A percentile compares a stretch with the other conserved stretches of the same genome.
Evolutionary conservation across 2,329 filamentous ascomycete genomes (phyloP).

Genomic region (Phaeosphaeriaceae sp.): DNA sequence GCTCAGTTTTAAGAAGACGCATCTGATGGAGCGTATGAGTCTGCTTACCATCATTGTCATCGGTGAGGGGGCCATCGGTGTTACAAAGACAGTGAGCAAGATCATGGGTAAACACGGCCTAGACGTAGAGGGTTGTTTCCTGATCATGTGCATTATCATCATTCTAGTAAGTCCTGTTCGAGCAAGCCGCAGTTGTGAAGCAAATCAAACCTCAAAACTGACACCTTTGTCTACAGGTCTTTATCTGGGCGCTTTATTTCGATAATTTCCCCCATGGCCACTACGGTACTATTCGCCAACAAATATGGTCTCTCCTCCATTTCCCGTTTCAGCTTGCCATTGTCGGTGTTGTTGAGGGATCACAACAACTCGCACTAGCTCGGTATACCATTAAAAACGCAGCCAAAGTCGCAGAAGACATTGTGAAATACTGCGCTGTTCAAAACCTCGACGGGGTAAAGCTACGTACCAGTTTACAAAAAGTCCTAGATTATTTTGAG

Average conservation of each 20-base stretch:
- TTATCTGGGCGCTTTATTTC: constrained; percentile 69
- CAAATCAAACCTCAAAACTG: background rate
- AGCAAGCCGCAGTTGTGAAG: background rate
- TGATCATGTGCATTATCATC: constrained; percentile 46
- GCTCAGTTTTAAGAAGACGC: constrained; percentile 67
- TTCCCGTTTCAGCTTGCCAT: constrained; percentile 69
- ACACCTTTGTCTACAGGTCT: constrained; percentile 41
- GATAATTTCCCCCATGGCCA: constrained; percentile 60
- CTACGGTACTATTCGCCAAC: constrained; percentile 63
- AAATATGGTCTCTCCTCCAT: constrained; percentile 64
- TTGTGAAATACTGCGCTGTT: constrained; percentile 45
- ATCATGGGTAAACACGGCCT: constrained; percentile 47
- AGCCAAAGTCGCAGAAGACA: constrained; percentile 47
- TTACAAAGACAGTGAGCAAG: constrained; percentile 60
- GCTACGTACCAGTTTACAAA: constrained; percentile 35
- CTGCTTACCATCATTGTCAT: constrained; percentile 70
- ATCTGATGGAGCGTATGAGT: constrained; percentile 68
- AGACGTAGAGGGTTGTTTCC: constrained; percentile 42
- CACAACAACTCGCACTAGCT: constrained; percentile 62
- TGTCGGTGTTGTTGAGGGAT: constrained; percentile 68
- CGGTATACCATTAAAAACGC: constrained; percentile 55
- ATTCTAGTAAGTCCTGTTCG: constrained; percentile 34
- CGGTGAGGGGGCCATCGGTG: constrained; percentile 69
- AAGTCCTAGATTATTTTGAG: constrained; percentile 34
- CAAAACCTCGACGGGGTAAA: constrained; percentile 39